Evolutionary conservation across 169 alveolate genomes (phyloP).

Genomic region (Cryptosporidium tyzzeri): DNA sequence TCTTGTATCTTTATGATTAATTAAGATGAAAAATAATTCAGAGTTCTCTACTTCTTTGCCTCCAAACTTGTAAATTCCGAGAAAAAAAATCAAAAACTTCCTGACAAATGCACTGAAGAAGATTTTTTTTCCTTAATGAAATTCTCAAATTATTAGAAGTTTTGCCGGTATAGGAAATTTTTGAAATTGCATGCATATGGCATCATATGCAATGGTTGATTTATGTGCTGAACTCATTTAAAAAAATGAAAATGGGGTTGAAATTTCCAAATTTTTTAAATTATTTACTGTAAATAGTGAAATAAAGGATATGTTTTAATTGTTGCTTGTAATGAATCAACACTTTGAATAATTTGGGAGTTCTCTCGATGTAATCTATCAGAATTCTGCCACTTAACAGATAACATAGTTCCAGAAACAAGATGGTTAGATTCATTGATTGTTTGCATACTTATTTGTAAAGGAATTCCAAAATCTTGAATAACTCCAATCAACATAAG

Average conservation of each 20-base stretch:
- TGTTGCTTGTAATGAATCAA: not conserved
- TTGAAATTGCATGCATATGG: not conserved
- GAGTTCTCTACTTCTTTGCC: not conserved
- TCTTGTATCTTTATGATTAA: no score
- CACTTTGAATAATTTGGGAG: not conserved
- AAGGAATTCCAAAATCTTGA: conserved; percentile 65
- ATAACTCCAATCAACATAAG: conserved; percentile 64
- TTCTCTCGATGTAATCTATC: not conserved
- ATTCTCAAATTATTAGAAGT: no score
- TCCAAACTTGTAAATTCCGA: not conserved
- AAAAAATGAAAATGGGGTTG: no score
- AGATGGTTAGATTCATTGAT: conserved; percentile 20
- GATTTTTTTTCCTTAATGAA: no score
- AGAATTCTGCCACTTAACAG: conserved; percentile 29
- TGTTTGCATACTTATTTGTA: conserved; percentile 52
- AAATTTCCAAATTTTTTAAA: no score
- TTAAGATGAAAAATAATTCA: not conserved
- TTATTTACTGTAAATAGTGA: conserved; percentile 29
- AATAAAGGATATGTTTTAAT: conserved; percentile 67
- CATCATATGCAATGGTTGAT: not conserved
- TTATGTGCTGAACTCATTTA: not conserved
- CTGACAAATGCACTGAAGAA: not conserved
- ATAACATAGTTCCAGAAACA: conserved; percentile 49
- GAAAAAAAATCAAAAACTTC: not conserved
- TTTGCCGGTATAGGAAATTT: not conserved